Evolutionary conservation across 352 stramenopile species (phyloP).

Genomic region (Phytophthora sp.): DNA sequence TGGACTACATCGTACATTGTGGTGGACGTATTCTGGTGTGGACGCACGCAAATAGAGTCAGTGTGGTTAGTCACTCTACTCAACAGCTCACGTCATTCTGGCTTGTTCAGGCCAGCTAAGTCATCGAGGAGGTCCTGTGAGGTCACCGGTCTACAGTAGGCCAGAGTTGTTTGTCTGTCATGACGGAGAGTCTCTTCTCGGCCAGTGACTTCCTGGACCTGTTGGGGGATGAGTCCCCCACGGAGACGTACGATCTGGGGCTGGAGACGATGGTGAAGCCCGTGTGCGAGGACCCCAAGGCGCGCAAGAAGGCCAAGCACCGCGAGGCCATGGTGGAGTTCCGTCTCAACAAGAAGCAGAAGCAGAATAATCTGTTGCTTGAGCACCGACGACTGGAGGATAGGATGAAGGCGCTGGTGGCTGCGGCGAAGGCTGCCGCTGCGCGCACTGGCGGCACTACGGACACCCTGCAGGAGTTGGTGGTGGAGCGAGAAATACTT

Average conservation of each 20-base stretch:
- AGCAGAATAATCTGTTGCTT: slow-evolving; percentile 26
- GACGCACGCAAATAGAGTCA: no score
- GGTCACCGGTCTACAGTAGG: neutral
- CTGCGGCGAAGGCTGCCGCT: slow-evolving; percentile 1
- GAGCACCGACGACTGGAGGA: slow-evolving; percentile 37
- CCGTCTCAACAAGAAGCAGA: slow-evolving; percentile 44
- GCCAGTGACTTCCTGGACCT: slow-evolving; percentile 2
- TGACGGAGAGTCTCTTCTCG: slow-evolving; percentile 4
- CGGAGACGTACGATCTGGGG: neutral
- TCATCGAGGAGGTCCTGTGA: neutral
- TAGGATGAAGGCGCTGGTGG: slow-evolving; percentile 32
- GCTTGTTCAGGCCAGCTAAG: neutral
- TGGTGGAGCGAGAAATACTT: slow-evolving; percentile 34
- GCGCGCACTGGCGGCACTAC: slow-evolving; percentile 1
- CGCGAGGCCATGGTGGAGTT: slow-evolving; percentile 45
- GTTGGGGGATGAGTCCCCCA: neutral
- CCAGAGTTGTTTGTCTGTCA: neutral
- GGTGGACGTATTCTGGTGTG: no score
- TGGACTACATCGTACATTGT: neutral
- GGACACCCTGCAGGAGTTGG: slow-evolving; percentile 20
- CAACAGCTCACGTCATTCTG: neutral
- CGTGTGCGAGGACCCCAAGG: slow-evolving; percentile 34
- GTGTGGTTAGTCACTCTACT: neutral
- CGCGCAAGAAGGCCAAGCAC: slow-evolving; percentile 42
- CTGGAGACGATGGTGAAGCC: slow-evolving; percentile 2